A percentile compares a stretch with the other conserved stretches of the same genome.
Evolutionary conservation across 1,139 yeast species (phyloP).

Genomic region (Arxiozyma slooffiae): DNA sequence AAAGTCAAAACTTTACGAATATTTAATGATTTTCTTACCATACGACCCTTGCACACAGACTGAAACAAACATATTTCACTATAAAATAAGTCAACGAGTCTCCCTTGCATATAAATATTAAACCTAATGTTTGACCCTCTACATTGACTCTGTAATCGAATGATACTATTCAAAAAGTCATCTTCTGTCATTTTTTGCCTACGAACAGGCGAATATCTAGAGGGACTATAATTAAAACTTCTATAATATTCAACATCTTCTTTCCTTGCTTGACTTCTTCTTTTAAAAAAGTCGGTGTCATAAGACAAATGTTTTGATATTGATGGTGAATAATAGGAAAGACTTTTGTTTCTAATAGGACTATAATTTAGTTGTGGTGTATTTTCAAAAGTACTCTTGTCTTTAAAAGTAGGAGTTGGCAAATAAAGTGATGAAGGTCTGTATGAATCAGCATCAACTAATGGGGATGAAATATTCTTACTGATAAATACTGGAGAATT

Average conservation of each 20-base stretch:
- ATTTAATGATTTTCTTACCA: conserved; percentile 12
- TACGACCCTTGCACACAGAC: conserved; percentile 28
- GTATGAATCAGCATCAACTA: not conserved
- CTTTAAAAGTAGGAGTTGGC: conserved; percentile 12
- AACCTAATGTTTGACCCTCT: conserved; percentile 61
- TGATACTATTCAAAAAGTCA: conserved; percentile 31
- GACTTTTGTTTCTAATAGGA: conserved; percentile 21
- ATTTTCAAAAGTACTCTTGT: conserved; percentile 2
- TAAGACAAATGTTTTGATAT: conserved; percentile 24
- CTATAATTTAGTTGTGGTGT: conserved; percentile 21
- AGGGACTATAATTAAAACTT: conserved; percentile 18
- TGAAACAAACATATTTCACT: conserved; percentile 31
- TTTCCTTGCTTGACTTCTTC: conserved; percentile 24
- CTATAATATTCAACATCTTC: conserved; percentile 21
- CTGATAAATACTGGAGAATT: not conserved
- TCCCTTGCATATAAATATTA: conserved; percentile 46
- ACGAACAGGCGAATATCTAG: conserved; percentile 30
- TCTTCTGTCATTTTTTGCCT: conserved; percentile 28
- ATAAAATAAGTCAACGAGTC: conserved; percentile 27
- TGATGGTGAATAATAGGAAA: conserved; percentile 30
- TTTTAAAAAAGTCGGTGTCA: conserved; percentile 23
- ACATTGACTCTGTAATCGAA: conserved; percentile 48
- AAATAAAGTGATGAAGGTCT: not conserved
- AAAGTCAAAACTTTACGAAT: not conserved
- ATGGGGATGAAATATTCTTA: not conserved